Percentiles rank a stretch among this genome's conserved stretches.
Conservation (phyloP, 306 rosid genomes). For the Corylus avellana region DNA sequence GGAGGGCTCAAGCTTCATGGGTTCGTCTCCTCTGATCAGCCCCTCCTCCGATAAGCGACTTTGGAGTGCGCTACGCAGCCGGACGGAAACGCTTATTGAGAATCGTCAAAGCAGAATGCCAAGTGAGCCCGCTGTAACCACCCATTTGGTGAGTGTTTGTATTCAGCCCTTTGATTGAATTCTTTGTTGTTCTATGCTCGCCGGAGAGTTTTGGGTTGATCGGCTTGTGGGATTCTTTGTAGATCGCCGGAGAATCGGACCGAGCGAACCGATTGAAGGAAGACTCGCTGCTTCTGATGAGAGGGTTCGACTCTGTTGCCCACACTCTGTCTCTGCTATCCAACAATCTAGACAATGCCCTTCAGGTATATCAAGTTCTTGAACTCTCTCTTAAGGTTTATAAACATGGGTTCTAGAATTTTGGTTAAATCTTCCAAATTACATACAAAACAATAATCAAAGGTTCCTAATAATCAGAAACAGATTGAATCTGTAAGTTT, state of each 20-base stretch:
- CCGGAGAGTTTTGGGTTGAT: not conserved
- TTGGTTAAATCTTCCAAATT: not conserved
- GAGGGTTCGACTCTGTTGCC: slow-evolving; percentile 89
- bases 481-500: too few species aligned
- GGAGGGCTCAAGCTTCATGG: slow-evolving; percentile 38
- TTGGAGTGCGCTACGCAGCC: slow-evolving; percentile 68
- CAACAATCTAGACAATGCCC: slow-evolving; percentile 71
- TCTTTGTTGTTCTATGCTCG: not conserved
- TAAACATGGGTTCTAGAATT: not conserved
- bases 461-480: too few species aligned
- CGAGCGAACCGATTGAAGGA: slow-evolving; percentile 53
- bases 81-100: slow-evolving; percentile 52
- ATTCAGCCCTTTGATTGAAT: not conserved
- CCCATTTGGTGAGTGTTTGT: slow-evolving; percentile 30
- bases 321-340: slow-evolving; percentile 75
- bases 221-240: not conserved
- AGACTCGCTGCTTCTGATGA: slow-evolving; percentile 64
- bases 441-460: too few species aligned
- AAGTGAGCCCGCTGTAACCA: slow-evolving; percentile 17
- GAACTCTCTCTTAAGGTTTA: not conserved
- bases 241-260: slow-evolving; percentile 42
- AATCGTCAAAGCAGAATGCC: slow-evolving; percentile 30
- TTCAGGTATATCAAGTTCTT: slow-evolving; percentile 51
- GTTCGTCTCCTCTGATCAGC: slow-evolving; percentile 51
- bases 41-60: slow-evolving; percentile 80